These are phyloP conservation scores for Dicorynia guianensis DNA, from an alignment of 306 rosid genomes.

Conservation along the genomic window DNA sequence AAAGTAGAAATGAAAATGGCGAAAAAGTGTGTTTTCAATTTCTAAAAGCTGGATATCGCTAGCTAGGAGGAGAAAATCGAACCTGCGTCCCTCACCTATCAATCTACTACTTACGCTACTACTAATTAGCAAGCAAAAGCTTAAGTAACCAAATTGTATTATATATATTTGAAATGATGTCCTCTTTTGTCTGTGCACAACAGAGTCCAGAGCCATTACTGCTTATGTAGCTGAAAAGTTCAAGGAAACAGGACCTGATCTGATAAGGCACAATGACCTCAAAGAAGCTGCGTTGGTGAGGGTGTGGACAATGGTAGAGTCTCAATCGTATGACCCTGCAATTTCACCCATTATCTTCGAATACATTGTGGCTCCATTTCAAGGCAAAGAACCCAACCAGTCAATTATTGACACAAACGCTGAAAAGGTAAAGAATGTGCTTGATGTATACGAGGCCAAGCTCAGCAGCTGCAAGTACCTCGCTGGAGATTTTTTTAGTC, in stretches of 20 bases:
- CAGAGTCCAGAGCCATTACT: constrained; percentile 86
- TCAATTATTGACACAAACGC: constrained; percentile 57
- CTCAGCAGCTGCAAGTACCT: constrained; percentile 66
- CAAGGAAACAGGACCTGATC: constrained; percentile 70
- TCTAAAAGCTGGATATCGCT: too few relatives aligned
- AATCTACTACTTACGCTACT: too few relatives aligned
- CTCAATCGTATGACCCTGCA: constrained; percentile 62
- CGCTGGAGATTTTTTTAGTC: constrained; percentile 69
- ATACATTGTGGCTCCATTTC: constrained; percentile 58
- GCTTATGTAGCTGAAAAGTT: constrained; percentile 70
- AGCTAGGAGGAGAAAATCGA: too few relatives aligned
- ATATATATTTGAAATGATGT: not conserved
- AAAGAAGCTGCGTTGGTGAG: constrained; percentile 68
- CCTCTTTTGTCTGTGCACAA: not conserved
- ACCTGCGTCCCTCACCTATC: too few relatives aligned
- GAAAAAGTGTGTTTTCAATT: not conserved
- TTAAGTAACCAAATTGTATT: too few relatives aligned
- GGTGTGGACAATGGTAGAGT: constrained; percentile 77
- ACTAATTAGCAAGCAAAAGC: too few relatives aligned
- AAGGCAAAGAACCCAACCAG: constrained; percentile 57
- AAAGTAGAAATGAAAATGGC: constrained; percentile 8
- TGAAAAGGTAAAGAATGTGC: constrained; percentile 64
- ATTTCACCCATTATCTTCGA: constrained; percentile 64
- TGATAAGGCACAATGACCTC: constrained; percentile 44
- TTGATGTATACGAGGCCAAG: constrained; percentile 71